Percentiles rank a stretch among this genome's conserved stretches.
Conservation (phyloP, 176 grass and related monocot genomes). For the Luzula sylvatica region DNA sequence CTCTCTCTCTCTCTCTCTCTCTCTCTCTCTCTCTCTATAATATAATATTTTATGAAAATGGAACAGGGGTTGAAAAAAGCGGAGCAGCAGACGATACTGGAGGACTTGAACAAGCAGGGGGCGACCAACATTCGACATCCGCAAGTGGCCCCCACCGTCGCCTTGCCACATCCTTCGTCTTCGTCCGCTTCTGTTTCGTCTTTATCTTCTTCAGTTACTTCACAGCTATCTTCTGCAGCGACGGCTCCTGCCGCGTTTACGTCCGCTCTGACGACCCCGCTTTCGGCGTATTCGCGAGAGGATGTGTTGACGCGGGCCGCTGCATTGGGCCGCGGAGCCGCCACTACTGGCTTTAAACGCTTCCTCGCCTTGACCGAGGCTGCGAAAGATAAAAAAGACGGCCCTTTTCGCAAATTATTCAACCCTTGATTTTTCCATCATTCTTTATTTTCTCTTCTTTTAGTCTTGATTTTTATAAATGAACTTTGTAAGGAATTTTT, state of each 20-base stretch:
- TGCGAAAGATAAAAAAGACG: slow-evolving; percentile 92
- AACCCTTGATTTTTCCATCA: slow-evolving; percentile 36
- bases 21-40: neutral
- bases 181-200: slow-evolving; percentile 24
- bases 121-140: slow-evolving; percentile 58
- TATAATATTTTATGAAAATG: neutral
- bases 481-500: no score
- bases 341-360: slow-evolving; percentile 93
- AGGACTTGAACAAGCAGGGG: slow-evolving; percentile 88
- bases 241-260: slow-evolving; percentile 29
- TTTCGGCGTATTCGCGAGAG: slow-evolving; percentile 43
- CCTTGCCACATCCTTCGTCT: slow-evolving; percentile 24
- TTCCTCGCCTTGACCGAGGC: slow-evolving; percentile 95
- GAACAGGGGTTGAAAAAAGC: slow-evolving; percentile 91
- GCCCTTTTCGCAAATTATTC: slow-evolving; percentile 94
- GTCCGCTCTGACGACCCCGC: slow-evolving; percentile 17
- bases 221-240: slow-evolving; percentile 13
- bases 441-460: slow-evolving; percentile 23
- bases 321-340: slow-evolving; percentile 76
- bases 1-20: neutral
- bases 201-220: slow-evolving; percentile 24
- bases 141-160: slow-evolving; percentile 30
- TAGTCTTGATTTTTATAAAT: neutral
- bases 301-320: slow-evolving; percentile 90
- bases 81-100: slow-evolving; percentile 85